Evolutionary conservation across 2,329 filamentous ascomycete genomes (phyloP).

Genomic region (Coleophoma cylindrospora): DNA sequence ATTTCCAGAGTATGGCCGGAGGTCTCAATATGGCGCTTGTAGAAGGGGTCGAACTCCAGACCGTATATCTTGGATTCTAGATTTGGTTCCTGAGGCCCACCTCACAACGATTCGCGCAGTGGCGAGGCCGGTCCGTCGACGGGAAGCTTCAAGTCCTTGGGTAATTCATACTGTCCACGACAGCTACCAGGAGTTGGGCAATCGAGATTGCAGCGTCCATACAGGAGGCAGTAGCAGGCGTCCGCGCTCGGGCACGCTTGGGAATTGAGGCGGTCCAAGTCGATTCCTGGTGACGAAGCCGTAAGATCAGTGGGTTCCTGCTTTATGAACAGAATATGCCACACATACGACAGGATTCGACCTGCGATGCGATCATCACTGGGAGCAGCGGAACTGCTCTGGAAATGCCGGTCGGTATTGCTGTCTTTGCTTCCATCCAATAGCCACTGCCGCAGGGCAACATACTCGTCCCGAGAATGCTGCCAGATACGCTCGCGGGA

Average conservation of each 20-base stretch:
- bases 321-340: conserved; percentile 41
- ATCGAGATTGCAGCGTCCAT: conserved; percentile 16
- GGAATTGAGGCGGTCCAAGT: conserved; percentile 13
- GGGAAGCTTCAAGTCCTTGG: conserved; percentile 12
- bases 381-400: conserved; percentile 27
- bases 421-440: conserved; percentile 29
- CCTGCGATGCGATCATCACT: conserved; percentile 36
- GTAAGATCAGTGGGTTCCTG: background rate
- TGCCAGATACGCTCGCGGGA: conserved; percentile 40
- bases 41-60: too few species aligned
- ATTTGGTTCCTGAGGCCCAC: too few species aligned
- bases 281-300: conserved; percentile 1
- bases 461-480: conserved; percentile 43
- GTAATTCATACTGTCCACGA: conserved; percentile 15
- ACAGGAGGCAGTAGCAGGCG: conserved; percentile 19
- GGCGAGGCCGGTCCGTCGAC: conserved; percentile 5
- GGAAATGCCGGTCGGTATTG: background rate
- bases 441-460: conserved; percentile 48
- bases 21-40: too few species aligned
- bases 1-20: too few species aligned
- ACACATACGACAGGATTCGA: conserved; percentile 41
- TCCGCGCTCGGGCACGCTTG: conserved; percentile 15
- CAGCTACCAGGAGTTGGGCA: conserved; percentile 12
- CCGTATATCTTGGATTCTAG: too few species aligned
- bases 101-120: background rate